These are phyloP conservation scores for Dioszegia crocea DNA, from an alignment of 768 basidiomycete species.

Conservation along the genomic window DNA sequence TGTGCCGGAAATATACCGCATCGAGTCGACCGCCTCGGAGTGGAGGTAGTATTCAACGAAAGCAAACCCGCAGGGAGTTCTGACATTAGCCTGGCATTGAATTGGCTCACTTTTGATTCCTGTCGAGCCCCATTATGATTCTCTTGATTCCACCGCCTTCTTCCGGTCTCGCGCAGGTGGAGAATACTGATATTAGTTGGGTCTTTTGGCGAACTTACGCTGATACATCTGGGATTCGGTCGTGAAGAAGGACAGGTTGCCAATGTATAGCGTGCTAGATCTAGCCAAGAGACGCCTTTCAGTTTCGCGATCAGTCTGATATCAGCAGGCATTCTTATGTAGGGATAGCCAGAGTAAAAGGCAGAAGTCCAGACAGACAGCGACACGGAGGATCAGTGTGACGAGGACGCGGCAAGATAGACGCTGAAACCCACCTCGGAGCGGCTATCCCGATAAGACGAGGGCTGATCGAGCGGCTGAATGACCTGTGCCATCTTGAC, in stretches of 20 bases:
- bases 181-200: conserved; percentile 36
- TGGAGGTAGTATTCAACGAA: conserved; percentile 76
- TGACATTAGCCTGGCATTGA: conserved; percentile 11
- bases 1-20: conserved; percentile 94
- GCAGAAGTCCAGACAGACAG: no score
- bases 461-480: conserved; percentile 79
- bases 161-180: conserved; percentile 39
- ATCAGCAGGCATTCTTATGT: background rate
- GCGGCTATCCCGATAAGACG: conserved; percentile 95
- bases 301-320: conserved; percentile 60
- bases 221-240: conserved; percentile 49
- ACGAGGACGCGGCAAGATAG: no score
- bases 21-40: conserved; percentile 81
- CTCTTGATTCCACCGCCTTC: conserved; percentile 49
- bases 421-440: conserved; percentile 54
- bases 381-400: no score
- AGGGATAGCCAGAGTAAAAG: no score
- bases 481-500: conserved; percentile 70
- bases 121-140: conserved; percentile 49
- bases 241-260: conserved; percentile 51
- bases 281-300: conserved; percentile 76
- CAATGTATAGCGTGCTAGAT: conserved; percentile 85
- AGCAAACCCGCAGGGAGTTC: conserved; percentile 51
- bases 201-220: conserved; percentile 25
- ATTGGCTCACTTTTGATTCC: conserved; percentile 21